phyloP scores from a whole-genome alignment of 495 filamentous ascomycete genomes.

The Hypomontagnella submonticulosa region DNA sequence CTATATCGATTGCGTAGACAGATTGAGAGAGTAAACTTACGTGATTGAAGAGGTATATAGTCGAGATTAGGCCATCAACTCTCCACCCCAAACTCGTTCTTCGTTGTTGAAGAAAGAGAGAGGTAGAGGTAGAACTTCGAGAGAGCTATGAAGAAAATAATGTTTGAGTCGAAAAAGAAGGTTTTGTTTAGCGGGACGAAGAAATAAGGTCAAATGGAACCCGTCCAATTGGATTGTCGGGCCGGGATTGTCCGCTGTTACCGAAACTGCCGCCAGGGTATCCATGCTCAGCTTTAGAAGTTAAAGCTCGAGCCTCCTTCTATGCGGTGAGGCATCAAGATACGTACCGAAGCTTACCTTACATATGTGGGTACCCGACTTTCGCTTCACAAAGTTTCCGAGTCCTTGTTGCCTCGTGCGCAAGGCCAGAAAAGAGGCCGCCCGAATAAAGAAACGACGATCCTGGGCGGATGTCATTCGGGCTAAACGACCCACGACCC shows the following conservation, averaged over 20 bases:
- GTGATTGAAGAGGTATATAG: constrained; percentile 3
- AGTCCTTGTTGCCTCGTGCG: not conserved
- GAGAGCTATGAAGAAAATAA: not conserved
- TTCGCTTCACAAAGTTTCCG: not conserved
- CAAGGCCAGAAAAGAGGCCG: constrained; percentile 10
- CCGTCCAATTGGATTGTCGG: constrained; percentile 33
- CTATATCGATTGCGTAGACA: not conserved
- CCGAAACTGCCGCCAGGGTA: not conserved
- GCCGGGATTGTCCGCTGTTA: constrained; percentile 28
- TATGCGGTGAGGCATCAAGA: too few relatives aligned
- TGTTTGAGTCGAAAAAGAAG: constrained; percentile 16
- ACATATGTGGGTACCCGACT: not conserved
- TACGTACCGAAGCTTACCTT: not conserved
- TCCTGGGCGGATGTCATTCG: constrained; percentile 5
- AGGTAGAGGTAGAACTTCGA: not conserved
- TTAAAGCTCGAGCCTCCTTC: too few relatives aligned
- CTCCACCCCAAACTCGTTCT: not conserved
- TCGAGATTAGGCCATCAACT: constrained; percentile 9
- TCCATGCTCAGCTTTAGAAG: too few relatives aligned
- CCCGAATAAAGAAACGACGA: not conserved
- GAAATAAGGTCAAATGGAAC: constrained; percentile 18
- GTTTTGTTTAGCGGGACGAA: constrained; percentile 22
- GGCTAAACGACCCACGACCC: not conserved
- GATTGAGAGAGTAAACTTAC: constrained; percentile 17
- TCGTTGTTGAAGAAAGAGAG: constrained; percentile 9